Evolutionary conservation across 179 eudicot genomes (phyloP).

Genomic region (Heliamphora pulchella): DNA sequence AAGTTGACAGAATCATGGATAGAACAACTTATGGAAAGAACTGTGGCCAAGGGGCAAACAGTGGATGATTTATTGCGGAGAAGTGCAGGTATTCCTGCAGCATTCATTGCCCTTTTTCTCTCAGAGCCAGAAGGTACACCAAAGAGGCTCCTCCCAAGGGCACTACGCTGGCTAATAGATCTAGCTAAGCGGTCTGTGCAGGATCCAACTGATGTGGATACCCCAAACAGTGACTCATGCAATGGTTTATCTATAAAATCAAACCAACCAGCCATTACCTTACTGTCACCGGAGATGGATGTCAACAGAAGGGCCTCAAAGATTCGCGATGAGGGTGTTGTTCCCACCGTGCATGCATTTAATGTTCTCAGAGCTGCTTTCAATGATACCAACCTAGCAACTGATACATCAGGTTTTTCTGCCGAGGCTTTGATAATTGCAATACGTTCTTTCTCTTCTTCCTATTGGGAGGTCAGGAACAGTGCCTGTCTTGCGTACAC

Average conservation of each 20-base stretch:
- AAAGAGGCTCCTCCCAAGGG: slow-evolving; percentile 83
- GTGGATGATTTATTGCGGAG: slow-evolving; percentile 94
- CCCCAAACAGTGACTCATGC: slow-evolving; percentile 12
- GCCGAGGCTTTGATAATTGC: slow-evolving; percentile 89
- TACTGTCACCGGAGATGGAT: slow-evolving; percentile 22
- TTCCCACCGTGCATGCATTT: slow-evolving; percentile 96
- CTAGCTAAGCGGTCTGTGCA: slow-evolving; percentile 55
- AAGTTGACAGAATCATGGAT: slow-evolving; percentile 92
- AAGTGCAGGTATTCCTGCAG: slow-evolving; percentile 99
- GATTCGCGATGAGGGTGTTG: slow-evolving; percentile 85
- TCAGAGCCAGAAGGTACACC: slow-evolving; percentile 98
- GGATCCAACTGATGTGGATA: slow-evolving; percentile 28
- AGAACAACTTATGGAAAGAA: slow-evolving; percentile 96
- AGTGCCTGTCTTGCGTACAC: slow-evolving; percentile 95
- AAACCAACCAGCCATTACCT: slow-evolving; percentile 20
- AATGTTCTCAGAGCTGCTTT: slow-evolving; percentile 89
- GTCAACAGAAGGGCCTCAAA: slow-evolving; percentile 45
- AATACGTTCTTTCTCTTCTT: slow-evolving; percentile 78
- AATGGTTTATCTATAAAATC: slow-evolving; percentile 17
- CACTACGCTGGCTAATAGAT: slow-evolving; percentile 77
- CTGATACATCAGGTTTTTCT: slow-evolving; percentile 89
- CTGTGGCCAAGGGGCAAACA: slow-evolving; percentile 84
- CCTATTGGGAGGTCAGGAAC: slow-evolving; percentile 94
- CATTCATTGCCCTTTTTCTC: slow-evolving; percentile 86
- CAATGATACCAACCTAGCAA: slow-evolving; percentile 86